These are phyloP conservation scores for Pinus tabuliformis DNA, from an alignment of 75 land plant genomes.

Conservation along the genomic window DNA sequence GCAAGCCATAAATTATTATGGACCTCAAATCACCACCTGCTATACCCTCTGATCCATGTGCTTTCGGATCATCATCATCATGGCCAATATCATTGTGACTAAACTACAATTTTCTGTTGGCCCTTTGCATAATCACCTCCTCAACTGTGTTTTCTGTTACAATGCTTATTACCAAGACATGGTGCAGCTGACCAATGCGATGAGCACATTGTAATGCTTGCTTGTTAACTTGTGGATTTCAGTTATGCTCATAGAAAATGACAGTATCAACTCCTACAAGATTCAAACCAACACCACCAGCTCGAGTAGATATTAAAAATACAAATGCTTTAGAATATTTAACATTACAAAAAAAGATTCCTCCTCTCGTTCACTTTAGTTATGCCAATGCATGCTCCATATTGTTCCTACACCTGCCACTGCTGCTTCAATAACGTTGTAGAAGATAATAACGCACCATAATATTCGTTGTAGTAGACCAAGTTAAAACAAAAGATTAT, in stretches of 20 bases:
- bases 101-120: conserved; percentile 73
- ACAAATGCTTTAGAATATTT: conserved; percentile 56
- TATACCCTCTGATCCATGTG: conserved; percentile 19
- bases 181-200: conserved; percentile 80
- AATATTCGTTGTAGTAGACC: no score
- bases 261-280: conserved; percentile 95
- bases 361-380: no score
- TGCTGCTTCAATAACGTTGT: no score
- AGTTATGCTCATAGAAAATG: conserved; percentile 94
- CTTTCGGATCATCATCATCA: conserved; percentile 15
- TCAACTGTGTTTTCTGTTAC: conserved; percentile 68
- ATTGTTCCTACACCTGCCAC: no score
- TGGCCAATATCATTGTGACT: conserved; percentile 67
- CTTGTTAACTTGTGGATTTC: conserved; percentile 96
- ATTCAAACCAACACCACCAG: conserved; percentile 95
- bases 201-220: conserved; percentile 93
- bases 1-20: conserved; percentile 67
- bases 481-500: no score
- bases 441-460: no score
- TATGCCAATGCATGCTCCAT: no score
- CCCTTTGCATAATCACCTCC: conserved; percentile 85
- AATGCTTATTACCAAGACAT: conserved; percentile 75
- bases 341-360: no score
- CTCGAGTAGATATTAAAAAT: conserved; percentile 88
- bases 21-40: conserved; percentile 55